A percentile compares a stretch with the other conserved stretches of the same genome.
Evolutionary conservation across 495 filamentous ascomycete genomes (phyloP).

Genomic region (Penicillium ucsense): DNA sequence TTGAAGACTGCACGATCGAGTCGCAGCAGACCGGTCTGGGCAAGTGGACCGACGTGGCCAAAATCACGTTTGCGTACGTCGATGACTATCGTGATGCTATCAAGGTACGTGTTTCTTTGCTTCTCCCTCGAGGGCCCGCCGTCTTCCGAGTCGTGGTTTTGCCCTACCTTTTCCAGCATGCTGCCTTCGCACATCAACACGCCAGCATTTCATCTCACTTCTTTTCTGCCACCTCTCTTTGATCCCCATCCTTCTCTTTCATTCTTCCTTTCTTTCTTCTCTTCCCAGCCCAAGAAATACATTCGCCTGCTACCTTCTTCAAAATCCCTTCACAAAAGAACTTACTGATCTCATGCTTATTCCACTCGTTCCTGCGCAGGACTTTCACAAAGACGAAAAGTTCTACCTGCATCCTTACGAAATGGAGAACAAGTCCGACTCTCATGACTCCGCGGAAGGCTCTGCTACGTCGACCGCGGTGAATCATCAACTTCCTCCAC

Average conservation of each 20-base stretch:
- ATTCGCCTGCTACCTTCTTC: background rate
- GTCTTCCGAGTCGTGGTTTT: no score
- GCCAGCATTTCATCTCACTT: background rate
- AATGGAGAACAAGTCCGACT: background rate
- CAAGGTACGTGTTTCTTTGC: constrained; percentile 4
- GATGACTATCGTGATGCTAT: constrained; percentile 15
- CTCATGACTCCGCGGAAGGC: background rate
- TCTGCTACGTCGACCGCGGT: background rate
- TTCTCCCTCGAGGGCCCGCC: background rate
- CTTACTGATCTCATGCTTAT: background rate
- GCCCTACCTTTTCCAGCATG: background rate
- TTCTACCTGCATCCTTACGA: constrained; percentile 5
- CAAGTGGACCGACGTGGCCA: constrained; percentile 1
- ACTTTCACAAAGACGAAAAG: constrained; percentile 7
- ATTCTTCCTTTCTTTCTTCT: no score
- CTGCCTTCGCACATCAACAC: background rate
- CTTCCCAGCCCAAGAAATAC: no score
- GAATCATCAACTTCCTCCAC: background rate
- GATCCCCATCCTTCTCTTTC: no score
- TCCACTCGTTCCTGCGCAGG: background rate
- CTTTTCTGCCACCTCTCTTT: background rate
- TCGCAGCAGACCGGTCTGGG: background rate
- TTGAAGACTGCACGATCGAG: constrained; percentile 4
- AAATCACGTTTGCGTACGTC: constrained; percentile 15
- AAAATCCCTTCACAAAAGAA: background rate